Conservation (phyloP, 1,284 basidiomycete species). For the Ganoderma resinaceum region DNA sequence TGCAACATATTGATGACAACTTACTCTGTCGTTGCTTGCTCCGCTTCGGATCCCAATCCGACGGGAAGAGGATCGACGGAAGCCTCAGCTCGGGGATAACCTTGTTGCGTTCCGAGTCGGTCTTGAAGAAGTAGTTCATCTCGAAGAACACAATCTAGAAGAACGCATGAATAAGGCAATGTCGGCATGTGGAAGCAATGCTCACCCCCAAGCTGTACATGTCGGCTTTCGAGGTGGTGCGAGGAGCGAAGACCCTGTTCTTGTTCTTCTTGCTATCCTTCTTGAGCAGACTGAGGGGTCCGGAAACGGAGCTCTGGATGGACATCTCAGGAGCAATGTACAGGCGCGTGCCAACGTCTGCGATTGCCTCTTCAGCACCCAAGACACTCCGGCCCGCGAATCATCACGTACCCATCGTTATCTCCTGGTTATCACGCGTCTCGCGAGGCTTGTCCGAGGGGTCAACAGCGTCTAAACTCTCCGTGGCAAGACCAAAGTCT, state of each 20-base stretch:
- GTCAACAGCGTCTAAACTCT: conserved; percentile 79
- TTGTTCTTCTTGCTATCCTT: conserved; percentile 52
- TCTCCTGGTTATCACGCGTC: conserved; percentile 58
- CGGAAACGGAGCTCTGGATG: conserved; percentile 37
- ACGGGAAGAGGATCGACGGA: conserved; percentile 78
- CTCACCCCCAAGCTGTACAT: conserved; percentile 91
- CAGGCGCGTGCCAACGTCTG: conserved; percentile 90
- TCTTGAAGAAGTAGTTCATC: conserved; percentile 93
- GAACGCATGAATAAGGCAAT: background rate
- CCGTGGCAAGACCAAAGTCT: conserved; percentile 93
- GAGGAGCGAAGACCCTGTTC: conserved; percentile 49
- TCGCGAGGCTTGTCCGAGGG: conserved; percentile 58
- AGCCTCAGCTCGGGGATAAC: conserved; percentile 84
- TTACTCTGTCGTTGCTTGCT: conserved; percentile 72
- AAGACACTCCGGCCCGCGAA: too few species aligned
- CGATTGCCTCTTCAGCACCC: conserved; percentile 13
- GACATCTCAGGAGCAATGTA: conserved; percentile 92
- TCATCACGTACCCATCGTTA: conserved; percentile 68
- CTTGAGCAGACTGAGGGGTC: conserved; percentile 40
- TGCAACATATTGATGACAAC: conserved; percentile 33
- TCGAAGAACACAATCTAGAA: conserved; percentile 94
- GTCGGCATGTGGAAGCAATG: background rate
- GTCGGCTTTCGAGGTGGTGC: conserved; percentile 88
- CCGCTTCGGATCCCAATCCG: conserved; percentile 73
- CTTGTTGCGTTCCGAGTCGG: conserved; percentile 85